Conservation (phyloP, 257 asterid species). For the Solanum virginianum region DNA sequence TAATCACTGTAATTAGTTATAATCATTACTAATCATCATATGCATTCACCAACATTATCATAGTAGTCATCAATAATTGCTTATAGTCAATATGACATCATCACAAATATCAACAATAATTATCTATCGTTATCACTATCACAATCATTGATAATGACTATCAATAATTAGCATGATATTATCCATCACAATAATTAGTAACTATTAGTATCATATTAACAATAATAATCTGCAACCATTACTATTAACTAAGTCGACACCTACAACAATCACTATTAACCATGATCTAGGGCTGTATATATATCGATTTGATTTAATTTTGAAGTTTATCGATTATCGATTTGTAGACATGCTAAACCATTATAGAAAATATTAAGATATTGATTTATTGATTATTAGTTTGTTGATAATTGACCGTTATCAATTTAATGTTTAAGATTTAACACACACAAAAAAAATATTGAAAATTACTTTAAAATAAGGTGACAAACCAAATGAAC, state of each 20-base stretch:
- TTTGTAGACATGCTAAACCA: too few species aligned
- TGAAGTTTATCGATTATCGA: too few species aligned
- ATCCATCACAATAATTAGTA: background rate
- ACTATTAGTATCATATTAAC: background rate
- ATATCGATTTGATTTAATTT: too few species aligned
- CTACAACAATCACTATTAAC: background rate
- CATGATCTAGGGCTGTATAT: too few species aligned
- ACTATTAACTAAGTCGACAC: background rate
- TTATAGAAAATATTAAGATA: too few species aligned
- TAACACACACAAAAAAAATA: too few species aligned
- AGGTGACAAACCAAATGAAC: too few species aligned
- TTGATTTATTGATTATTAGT: too few species aligned
- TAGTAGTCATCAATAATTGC: background rate
- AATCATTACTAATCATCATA: background rate
- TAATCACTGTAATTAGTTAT: background rate
- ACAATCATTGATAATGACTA: background rate
- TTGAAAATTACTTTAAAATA: too few species aligned
- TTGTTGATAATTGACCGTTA: too few species aligned
- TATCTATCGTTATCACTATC: background rate
- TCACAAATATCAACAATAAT: background rate
- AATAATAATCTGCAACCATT: background rate
- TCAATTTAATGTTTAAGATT: too few species aligned
- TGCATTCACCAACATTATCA: background rate
- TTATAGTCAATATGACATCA: background rate
- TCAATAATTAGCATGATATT: background rate